These are phyloP conservation scores for Nakazawaea siamensis DNA, from an alignment of 805 yeast genomes.

Conservation along the genomic window DNA sequence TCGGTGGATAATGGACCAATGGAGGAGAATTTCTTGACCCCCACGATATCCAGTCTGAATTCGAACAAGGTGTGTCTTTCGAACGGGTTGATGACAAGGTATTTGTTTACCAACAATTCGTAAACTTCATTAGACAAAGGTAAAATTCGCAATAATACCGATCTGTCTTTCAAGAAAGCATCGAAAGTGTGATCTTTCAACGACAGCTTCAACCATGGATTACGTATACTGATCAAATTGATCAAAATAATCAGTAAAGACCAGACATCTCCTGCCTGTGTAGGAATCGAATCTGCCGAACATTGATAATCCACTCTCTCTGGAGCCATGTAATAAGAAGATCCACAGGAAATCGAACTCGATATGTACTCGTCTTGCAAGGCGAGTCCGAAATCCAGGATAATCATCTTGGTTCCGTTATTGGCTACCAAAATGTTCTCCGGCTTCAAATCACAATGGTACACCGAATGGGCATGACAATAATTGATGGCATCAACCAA, in stretches of 20 bases:
- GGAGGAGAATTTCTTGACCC: slow-evolving; percentile 20
- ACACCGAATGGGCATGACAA: slow-evolving; percentile 77
- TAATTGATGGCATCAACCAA: slow-evolving; percentile 75
- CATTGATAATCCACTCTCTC: slow-evolving; percentile 38
- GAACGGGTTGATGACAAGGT: slow-evolving; percentile 39
- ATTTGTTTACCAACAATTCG: slow-evolving; percentile 33
- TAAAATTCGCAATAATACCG: slow-evolving; percentile 53
- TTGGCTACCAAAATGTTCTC: slow-evolving; percentile 74
- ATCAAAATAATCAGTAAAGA: slow-evolving; percentile 75
- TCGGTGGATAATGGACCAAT: slow-evolving; percentile 22
- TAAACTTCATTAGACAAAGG: slow-evolving; percentile 65
- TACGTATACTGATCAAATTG: slow-evolving; percentile 74
- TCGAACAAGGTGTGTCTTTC: slow-evolving; percentile 33
- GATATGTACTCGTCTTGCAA: slow-evolving; percentile 49
- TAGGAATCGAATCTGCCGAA: slow-evolving; percentile 34
- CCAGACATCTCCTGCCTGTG: slow-evolving; percentile 81
- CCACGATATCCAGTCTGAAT: slow-evolving; percentile 29
- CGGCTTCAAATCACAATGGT: slow-evolving; percentile 93
- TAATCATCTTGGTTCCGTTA: slow-evolving; percentile 45
- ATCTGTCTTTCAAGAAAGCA: slow-evolving; percentile 48
- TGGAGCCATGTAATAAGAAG: slow-evolving; percentile 90
- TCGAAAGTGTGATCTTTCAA: slow-evolving; percentile 57
- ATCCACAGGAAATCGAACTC: slow-evolving; percentile 75
- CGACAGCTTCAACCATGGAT: slow-evolving; percentile 86
- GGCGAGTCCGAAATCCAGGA: slow-evolving; percentile 90